Base-by-base conservation (phyloP, 352 stramenopile genomes). In the Thraustochytrium sp. region DNA sequence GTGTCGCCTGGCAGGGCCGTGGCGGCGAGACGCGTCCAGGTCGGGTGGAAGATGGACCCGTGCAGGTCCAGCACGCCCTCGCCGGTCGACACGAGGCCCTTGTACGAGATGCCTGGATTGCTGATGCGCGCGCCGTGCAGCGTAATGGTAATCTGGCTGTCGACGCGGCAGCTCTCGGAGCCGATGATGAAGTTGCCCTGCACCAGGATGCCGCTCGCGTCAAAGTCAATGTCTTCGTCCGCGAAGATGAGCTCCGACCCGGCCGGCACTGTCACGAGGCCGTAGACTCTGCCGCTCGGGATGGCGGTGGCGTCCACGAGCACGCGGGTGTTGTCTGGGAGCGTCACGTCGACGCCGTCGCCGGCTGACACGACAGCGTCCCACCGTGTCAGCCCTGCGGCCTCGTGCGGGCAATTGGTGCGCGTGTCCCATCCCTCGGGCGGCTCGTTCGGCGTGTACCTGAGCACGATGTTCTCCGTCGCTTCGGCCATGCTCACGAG, bases 11-110 rank as follows among this genome's bases (percentile, higher is more conserved):
- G 9, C 0, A 9, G 13, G n/a, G 82, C 88, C 34, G 61, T 59
- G 18, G 49, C n/a, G 38, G 86, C 86, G 13, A 90, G 87, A 18
- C 87, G 51, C 38, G 86, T 82, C 88, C 88, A 90, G 0, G 87
- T 89, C n/a, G 55, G 85, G 61, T 85, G 84, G 63, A 88, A 86
- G 11, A 76, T 76, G 53, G 85, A 87, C 0, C 88, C 88, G 51
- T 90, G 88, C 1, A 90, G 51, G 64, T 76, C 82, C 8, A 90
- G 55, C 21, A 51, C 61, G 36, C 82, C 86, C 16, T 13, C n/a
- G 18, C 86, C 86, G 36, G 21, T 13, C 8, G 75, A 64, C 4
- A 23, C 55, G 34, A 90, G 89, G 29, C 88, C 86, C 61, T 90
- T 90, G 76, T 82, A 87, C 68, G 54, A 2, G 76, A n/a, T 46